Evolutionary conservation across 108 stramenopile species (phyloP), one percentile per base, ranked within the genome.

Genomic region (Nitzschia palea): DNA sequence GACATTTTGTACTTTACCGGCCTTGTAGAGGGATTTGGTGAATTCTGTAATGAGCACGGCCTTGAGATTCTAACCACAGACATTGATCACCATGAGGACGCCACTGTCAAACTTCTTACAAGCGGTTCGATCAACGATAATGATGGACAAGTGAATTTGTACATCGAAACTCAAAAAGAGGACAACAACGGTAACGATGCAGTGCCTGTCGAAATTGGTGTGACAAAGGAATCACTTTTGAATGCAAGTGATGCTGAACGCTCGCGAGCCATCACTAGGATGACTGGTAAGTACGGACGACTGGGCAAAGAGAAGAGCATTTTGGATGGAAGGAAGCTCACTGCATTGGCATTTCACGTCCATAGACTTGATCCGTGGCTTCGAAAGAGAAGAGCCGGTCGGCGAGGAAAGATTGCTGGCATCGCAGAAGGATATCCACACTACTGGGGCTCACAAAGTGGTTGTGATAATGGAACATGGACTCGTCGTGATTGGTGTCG

Each of bases 1-100:
- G 94, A 95, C 68, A 71, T 85, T 62, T 62, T 95, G 8, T 92
- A 88, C 73, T 95, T 95, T 79, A 93, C 91, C 36, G 91, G 91
- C 30, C 62, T 88, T 58, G 80, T 95, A 3, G 88, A 95, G 42
- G 79, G 59, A 17, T 92, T 95, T 76, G 89, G 84, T 8, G 67
- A 77, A 8, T 91, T 95, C 69, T 92, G 91, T 65, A 83, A 85
- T 54, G 82, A 82, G 33, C 84, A 95, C 61, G 94, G 86, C 1
- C 67, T 95, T 55, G 89, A 95, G 63, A 54, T 92, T 1, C 37
- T 95, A 15, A 93, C 94, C 9, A 88, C 85, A 63, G 91, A 90
- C 59, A 27, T 69, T 10, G 22, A 8, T 12, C 15, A 48, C 5
- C n/a, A n/a, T n/a, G n/a, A n/a, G n/a, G n/a, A n/a, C n/a, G n/a